Evolutionary conservation across 805 yeast genomes (phyloP).

Genomic region (Starmerella tilneyi): DNA sequence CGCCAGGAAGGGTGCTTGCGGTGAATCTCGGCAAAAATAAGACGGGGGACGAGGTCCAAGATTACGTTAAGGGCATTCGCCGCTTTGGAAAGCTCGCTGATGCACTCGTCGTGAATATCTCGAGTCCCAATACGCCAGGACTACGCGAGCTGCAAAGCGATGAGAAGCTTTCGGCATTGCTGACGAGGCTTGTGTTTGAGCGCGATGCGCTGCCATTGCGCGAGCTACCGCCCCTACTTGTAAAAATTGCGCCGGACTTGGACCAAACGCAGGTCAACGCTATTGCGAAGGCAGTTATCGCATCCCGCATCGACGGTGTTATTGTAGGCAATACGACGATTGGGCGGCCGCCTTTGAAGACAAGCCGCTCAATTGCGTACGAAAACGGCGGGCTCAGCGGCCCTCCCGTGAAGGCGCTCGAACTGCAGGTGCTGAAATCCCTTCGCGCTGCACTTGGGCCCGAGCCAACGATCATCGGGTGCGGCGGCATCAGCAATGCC

Average conservation of each 20-base stretch:
- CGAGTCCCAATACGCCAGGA: slow-evolving; percentile 95
- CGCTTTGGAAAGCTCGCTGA: slow-evolving; percentile 78
- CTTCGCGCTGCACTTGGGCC: slow-evolving; percentile 71
- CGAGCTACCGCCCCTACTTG: slow-evolving; percentile 67
- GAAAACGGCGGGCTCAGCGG: slow-evolving; percentile 78
- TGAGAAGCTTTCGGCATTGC: slow-evolving; percentile 54
- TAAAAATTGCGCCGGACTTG: slow-evolving; percentile 90
- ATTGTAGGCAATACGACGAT: slow-evolving; percentile 88
- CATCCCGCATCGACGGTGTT: slow-evolving; percentile 77
- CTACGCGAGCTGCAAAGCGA: slow-evolving; percentile 77
- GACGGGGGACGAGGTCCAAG: slow-evolving; percentile 78
- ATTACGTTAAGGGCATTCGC: slow-evolving; percentile 75
- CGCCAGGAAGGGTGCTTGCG: slow-evolving; percentile 43
- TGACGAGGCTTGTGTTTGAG: slow-evolving; percentile 57
- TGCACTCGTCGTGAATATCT: slow-evolving; percentile 79
- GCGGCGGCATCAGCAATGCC: slow-evolving; percentile 88
- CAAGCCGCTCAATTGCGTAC: slow-evolving; percentile 38
- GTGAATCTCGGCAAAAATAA: slow-evolving; percentile 89
- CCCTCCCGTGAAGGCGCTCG: slow-evolving; percentile 71
- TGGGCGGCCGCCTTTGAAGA: slow-evolving; percentile 62
- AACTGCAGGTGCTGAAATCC: slow-evolving; percentile 58
- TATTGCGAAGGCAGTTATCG: slow-evolving; percentile 70
- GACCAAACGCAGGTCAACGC: slow-evolving; percentile 68
- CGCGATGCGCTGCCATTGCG: slow-evolving; percentile 44
- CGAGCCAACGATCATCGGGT: slow-evolving; percentile 69